Evolutionary conservation across 495 filamentous ascomycete species (phyloP).

Genomic region (Tuber borchii): DNA sequence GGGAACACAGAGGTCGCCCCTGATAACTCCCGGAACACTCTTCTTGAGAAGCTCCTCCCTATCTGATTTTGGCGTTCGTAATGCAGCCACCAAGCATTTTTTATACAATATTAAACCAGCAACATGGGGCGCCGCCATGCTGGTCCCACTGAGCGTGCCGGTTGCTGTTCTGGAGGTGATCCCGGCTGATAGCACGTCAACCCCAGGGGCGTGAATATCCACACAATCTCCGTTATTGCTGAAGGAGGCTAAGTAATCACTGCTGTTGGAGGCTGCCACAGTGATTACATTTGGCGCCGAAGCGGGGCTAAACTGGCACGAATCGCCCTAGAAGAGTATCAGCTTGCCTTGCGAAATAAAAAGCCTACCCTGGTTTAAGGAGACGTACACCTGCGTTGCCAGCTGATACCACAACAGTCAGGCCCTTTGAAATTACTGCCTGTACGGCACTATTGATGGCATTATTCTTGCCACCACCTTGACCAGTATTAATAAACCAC

Average conservation of each 20-base stretch:
- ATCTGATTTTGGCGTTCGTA: slow-evolving; percentile 12
- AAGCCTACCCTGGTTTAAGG: background rate
- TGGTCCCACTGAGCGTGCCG: slow-evolving; percentile 49
- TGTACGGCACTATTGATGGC: slow-evolving; percentile 54
- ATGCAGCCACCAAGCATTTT: slow-evolving; percentile 17
- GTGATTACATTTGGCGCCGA: slow-evolving; percentile 50
- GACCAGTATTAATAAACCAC: slow-evolving; percentile 19
- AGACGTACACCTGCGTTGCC: slow-evolving; percentile 51
- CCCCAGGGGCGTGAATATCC: slow-evolving; percentile 45
- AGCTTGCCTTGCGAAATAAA: background rate
- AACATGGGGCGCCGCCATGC: slow-evolving; percentile 43
- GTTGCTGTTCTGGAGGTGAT: slow-evolving; percentile 47
- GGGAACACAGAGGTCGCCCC: slow-evolving; percentile 5
- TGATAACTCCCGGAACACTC: background rate
- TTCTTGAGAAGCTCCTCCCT: slow-evolving; percentile 2
- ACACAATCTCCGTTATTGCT: slow-evolving; percentile 43
- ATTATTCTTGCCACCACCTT: slow-evolving; percentile 7
- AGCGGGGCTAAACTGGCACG: slow-evolving; percentile 52
- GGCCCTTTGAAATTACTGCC: slow-evolving; percentile 47
- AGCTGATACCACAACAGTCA: slow-evolving; percentile 55
- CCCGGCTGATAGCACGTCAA: slow-evolving; percentile 41
- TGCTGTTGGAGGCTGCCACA: slow-evolving; percentile 41
- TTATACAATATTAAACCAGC: slow-evolving; percentile 22
- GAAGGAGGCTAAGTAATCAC: slow-evolving; percentile 37
- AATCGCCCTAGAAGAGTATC: slow-evolving; percentile 43